Conservation (phyloP, 1,139 yeast genomes). For the Pichia sp. region DNA sequence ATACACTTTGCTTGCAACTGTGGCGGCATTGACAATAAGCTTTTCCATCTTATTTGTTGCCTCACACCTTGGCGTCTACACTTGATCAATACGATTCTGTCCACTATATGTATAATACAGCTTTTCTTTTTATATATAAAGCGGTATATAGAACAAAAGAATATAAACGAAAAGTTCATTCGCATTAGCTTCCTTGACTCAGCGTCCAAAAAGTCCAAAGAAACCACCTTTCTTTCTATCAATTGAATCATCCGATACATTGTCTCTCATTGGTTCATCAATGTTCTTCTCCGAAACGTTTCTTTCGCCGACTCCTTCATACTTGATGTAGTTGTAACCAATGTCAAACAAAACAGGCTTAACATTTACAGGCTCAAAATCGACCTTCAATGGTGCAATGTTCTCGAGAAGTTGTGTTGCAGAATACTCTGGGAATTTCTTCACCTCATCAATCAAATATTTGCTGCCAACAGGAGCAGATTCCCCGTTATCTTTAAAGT, state of each 20-base stretch:
- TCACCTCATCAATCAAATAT: conserved; percentile 46
- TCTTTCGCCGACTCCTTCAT: conserved; percentile 29
- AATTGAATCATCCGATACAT: conserved; percentile 5
- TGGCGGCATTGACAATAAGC: conserved; percentile 24
- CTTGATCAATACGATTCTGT: conserved; percentile 14
- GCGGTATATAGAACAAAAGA: background rate
- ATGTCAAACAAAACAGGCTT: conserved; percentile 90
- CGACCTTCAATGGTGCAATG: conserved; percentile 43
- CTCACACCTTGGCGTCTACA: conserved; percentile 30
- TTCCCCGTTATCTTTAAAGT: conserved; percentile 26
- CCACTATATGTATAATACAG: background rate
- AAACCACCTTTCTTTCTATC: conserved; percentile 40
- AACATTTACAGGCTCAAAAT: conserved; percentile 53
- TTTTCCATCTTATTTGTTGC: conserved; percentile 30
- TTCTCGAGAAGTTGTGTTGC: conserved; percentile 37
- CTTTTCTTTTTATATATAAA: background rate
- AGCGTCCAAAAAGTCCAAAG: conserved; percentile 47
- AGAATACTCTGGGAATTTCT: conserved; percentile 39
- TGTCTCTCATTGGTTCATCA: conserved; percentile 1
- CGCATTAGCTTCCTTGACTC: background rate
- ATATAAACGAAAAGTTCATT: background rate
- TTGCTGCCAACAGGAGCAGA: conserved; percentile 11
- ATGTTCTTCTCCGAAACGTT: background rate
- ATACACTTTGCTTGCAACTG: conserved; percentile 20
- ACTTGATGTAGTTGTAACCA: conserved; percentile 74